phyloP scores from a whole-genome alignment of 2,329 filamentous ascomycete species.

The Aureobasidium pullulans region DNA sequence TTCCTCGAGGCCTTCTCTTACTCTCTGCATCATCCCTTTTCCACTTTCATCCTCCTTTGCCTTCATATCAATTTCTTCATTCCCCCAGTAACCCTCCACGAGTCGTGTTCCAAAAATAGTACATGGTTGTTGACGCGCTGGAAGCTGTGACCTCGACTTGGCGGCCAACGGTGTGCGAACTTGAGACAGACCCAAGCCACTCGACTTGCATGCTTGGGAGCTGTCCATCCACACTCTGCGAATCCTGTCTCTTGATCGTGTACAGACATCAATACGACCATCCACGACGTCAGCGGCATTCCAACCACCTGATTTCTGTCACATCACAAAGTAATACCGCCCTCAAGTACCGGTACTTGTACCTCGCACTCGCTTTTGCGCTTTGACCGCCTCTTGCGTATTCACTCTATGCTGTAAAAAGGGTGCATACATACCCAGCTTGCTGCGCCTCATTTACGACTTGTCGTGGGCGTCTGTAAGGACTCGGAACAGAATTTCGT shows the following conservation, averaged over 20 bases:
- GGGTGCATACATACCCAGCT: neutral
- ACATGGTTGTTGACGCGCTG: neutral
- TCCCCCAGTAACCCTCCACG: neutral
- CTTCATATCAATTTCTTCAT: slow-evolving; percentile 1
- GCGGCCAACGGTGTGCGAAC: neutral
- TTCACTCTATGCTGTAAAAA: neutral
- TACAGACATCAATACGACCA: no score
- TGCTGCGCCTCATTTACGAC: slow-evolving; percentile 4
- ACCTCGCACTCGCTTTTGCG: neutral
- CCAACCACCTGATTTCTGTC: neutral
- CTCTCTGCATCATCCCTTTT: neutral
- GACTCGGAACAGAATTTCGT: neutral
- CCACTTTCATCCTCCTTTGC: neutral
- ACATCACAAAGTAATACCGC: neutral
- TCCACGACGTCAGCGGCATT: neutral
- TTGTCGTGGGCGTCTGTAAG: neutral
- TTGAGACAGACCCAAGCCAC: neutral
- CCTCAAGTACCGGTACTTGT: neutral
- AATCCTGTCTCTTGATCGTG: neutral
- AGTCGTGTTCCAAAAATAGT: slow-evolving; percentile 3
- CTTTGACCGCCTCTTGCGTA: neutral
- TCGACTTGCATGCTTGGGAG: neutral
- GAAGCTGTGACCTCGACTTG: neutral
- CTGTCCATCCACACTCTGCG: neutral
- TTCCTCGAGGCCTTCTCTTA: neutral